Evolutionary conservation across 352 stramenopile species (phyloP), one percentile per base, ranked within the genome.

Genomic region (Thalassiosira livingstoniorum): DNA sequence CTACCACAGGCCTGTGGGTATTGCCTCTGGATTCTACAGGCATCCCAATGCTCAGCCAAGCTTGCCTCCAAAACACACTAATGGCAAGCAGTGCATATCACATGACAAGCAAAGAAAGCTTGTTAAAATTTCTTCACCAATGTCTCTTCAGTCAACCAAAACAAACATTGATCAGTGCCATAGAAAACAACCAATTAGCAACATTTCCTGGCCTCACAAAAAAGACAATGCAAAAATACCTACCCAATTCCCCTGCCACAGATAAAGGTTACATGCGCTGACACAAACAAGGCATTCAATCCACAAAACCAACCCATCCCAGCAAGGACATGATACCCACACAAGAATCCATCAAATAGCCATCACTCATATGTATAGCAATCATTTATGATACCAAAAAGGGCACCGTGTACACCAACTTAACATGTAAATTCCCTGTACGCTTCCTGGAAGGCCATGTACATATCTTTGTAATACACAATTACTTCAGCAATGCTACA

Each of bases 121-220:
- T n/a, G n/a, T n/a, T n/a, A n/a, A 68, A 67, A 47, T 76, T 43
- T 35, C 42, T 76, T 11, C 53, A 76, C 34, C 68, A 68, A 37
- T 47, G 32, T 1, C 55, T 67, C 27, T 76, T 76, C 68, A 67
- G 31, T 61, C 68, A 27, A 57, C 32, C 21, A 4, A 13, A 37
- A 25, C 55, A 43, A 7, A 67, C 35, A 31, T 67, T 66, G 21
- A 68, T 76, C 55, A 66, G 57, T 31, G 68, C 54, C 37, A 76
- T 76, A n/a, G 37, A 76, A 21, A 76, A 61, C 34, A 27, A 53
- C 0, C 55, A 66, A 2, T 43, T 75, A 1, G 29, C 31, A 3
- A 32, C 4, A 0, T 43, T 61, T 29, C 68, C 51, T 34, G 63
- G 37, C 57, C 63, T 66, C 31, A 57, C 21, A 18, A 2, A 27